A percentile compares a stretch with the other conserved stretches of the same genome.
Conservation (phyloP, 2,329 filamentous ascomycete species). For the Cercospora zeina region DNA sequence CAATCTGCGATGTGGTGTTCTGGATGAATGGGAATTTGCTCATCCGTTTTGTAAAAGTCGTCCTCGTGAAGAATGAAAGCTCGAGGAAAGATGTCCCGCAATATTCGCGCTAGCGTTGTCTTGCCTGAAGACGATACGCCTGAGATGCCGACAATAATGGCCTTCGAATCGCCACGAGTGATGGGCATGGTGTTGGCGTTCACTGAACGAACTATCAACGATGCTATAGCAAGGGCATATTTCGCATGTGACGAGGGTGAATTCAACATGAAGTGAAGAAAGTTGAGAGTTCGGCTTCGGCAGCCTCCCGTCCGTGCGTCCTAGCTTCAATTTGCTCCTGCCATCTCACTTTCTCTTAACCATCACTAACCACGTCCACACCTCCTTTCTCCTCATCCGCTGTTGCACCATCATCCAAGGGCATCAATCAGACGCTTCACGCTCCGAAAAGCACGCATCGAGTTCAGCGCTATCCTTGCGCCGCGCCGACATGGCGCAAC, state of each 20-base stretch:
- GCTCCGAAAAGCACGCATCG: slow-evolving; percentile 2
- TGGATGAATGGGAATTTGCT: slow-evolving; percentile 57
- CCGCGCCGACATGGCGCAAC: slow-evolving; percentile 45
- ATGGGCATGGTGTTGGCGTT: neutral
- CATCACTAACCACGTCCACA: slow-evolving; percentile 2
- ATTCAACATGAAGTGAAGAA: slow-evolving; percentile 6
- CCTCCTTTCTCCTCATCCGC: neutral
- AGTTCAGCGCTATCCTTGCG: neutral
- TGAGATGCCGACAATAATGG: slow-evolving; percentile 74
- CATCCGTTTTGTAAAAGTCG: slow-evolving; percentile 87
- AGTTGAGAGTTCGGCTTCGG: slow-evolving; percentile 3
- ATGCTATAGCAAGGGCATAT: neutral
- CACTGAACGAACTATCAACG: neutral
- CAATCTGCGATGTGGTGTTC: slow-evolving; percentile 70
- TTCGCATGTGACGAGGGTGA: slow-evolving; percentile 2
- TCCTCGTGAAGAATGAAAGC: slow-evolving; percentile 89
- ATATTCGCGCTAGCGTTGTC: slow-evolving; percentile 82
- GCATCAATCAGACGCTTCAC: neutral
- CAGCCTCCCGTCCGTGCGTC: neutral
- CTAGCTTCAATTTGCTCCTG: slow-evolving; percentile 12
- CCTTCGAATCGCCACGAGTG: slow-evolving; percentile 32
- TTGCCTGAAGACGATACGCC: slow-evolving; percentile 93
- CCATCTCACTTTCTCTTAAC: slow-evolving; percentile 15
- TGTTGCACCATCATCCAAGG: neutral
- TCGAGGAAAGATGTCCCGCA: slow-evolving; percentile 73